Percentiles rank a stretch among this genome's conserved stretches.
Evolutionary conservation across 2,329 filamentous ascomycete species (phyloP).

Genomic region (Beauveria varroae): DNA sequence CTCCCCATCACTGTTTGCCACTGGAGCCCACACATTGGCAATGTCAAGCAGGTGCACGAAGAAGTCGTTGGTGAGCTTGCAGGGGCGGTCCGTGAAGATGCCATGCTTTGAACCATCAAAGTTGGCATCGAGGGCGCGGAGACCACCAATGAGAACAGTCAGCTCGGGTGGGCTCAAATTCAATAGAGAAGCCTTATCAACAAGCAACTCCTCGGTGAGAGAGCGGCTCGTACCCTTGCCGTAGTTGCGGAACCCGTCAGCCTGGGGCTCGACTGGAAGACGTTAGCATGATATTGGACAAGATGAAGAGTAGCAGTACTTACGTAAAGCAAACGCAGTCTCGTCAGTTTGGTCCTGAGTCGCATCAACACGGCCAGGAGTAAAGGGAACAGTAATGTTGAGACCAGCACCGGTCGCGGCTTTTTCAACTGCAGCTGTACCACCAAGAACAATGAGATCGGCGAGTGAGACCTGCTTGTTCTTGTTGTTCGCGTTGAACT

Average conservation of each 20-base stretch:
- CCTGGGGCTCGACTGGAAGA: conserved; percentile 48
- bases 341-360: conserved; percentile 65
- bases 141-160: conserved; percentile 62
- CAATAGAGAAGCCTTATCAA: conserved; percentile 65
- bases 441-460: conserved; percentile 71
- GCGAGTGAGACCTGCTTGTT: conserved; percentile 69
- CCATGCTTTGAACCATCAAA: conserved; percentile 61
- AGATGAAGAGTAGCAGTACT: neutral
- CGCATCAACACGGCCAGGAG: conserved; percentile 64
- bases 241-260: conserved; percentile 78
- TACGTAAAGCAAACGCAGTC: conserved; percentile 49
- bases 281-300: neutral
- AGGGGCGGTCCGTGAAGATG: conserved; percentile 60
- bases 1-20: conserved; percentile 36
- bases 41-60: conserved; percentile 71
- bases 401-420: conserved; percentile 43
- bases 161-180: conserved; percentile 64
- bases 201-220: conserved; percentile 59
- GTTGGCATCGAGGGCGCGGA: conserved; percentile 64
- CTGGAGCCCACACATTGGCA: conserved; percentile 50
- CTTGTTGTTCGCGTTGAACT: conserved; percentile 34
- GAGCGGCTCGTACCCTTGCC: conserved; percentile 55
- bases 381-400: conserved; percentile 59
- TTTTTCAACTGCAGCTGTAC: conserved; percentile 64
- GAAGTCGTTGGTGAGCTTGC: conserved; percentile 70